phyloP scores from a whole-genome alignment of 2,329 filamentous ascomycete genomes.

The Chaetoscypha palmicola region DNA sequence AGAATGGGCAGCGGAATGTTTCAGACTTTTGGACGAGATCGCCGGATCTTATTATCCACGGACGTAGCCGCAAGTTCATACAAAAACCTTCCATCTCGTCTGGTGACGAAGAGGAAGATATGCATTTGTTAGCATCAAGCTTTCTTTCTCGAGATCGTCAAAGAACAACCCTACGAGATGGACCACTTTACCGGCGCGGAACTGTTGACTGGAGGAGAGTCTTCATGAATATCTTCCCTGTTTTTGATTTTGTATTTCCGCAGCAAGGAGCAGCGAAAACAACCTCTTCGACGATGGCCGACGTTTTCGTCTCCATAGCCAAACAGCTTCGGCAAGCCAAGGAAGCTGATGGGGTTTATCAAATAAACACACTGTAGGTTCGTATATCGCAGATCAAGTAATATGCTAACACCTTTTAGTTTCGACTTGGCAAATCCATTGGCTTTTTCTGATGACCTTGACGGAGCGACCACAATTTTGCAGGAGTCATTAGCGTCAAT shows the following conservation, averaged over 20 bases:
- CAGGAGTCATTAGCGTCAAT: slow-evolving; percentile 20
- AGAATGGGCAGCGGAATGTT: neutral
- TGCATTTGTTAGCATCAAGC: too few species aligned
- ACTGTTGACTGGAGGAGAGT: neutral
- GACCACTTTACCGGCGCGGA: neutral
- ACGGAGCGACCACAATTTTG: slow-evolving; percentile 19
- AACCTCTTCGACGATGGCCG: slow-evolving; percentile 7
- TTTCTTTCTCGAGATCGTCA: too few species aligned
- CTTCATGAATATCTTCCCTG: slow-evolving; percentile 12
- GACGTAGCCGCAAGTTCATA: too few species aligned
- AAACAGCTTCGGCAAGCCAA: slow-evolving; percentile 12
- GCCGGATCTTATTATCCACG: neutral
- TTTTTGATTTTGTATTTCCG: neutral
- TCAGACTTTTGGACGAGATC: slow-evolving; percentile 5
- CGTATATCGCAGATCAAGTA: neutral
- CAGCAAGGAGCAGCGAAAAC: too few species aligned
- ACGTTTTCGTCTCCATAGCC: slow-evolving; percentile 10
- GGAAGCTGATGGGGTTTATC: slow-evolving; percentile 10
- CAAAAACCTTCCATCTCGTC: too few species aligned
- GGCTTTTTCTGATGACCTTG: slow-evolving; percentile 22
- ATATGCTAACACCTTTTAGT: slow-evolving; percentile 13
- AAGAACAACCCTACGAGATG: too few species aligned
- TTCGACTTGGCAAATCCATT: slow-evolving; percentile 20
- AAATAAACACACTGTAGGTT: too few species aligned
- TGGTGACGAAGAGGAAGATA: too few species aligned